Evolutionary conservation across 2,329 filamentous ascomycete genomes (phyloP), one percentile per base, ranked within the genome.

Genomic region (Penicillium sclerotigenum): DNA sequence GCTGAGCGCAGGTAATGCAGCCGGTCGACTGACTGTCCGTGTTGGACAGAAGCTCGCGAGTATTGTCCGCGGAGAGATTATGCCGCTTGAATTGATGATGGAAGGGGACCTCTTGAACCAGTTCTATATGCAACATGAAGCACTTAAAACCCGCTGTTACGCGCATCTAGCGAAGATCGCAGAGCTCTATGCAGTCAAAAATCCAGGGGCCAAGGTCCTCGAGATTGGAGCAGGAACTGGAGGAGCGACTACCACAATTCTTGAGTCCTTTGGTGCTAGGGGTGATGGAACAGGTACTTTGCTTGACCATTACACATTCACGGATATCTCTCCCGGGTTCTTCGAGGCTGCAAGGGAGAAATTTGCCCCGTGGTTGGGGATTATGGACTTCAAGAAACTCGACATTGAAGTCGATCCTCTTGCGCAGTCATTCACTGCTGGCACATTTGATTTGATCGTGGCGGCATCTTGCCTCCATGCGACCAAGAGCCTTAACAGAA

Each of bases 151-250:
- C 2, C 47, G 38, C 24, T 38, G 16, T 11, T 20, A 38, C 14
- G 13, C 46, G 4, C 54, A 58, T 14, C 37, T 54, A 5, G 31
- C 43, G 4, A 14, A 41, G 5, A 8, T 59, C 7, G 14, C 47
- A 9, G 31, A 37, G 28, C 47, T 42, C 4, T 18, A 58, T 16
- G 29, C 43, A 5, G 57, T 65, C 46, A 60, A 63, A 18, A 62
- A 64, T 28, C 66, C 64, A 10, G 47, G 54, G 4, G 51, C 60
- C 3, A 51, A 51, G 1, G 67, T 75, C 28, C 64, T 75, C 0
- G 71, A 76, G 48, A 57, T 75, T 8, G 73, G 73, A 0, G 71
- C 64, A 1, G 71, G 68, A 1, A 71, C 68, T 11, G 72, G 69
- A 1, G 70, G 60, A 0, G 65, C 66, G 2, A 72, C 71, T 2